Conservation (phyloP, 2,329 filamentous ascomycete species). For the Ophiostoma sp. region DNA sequence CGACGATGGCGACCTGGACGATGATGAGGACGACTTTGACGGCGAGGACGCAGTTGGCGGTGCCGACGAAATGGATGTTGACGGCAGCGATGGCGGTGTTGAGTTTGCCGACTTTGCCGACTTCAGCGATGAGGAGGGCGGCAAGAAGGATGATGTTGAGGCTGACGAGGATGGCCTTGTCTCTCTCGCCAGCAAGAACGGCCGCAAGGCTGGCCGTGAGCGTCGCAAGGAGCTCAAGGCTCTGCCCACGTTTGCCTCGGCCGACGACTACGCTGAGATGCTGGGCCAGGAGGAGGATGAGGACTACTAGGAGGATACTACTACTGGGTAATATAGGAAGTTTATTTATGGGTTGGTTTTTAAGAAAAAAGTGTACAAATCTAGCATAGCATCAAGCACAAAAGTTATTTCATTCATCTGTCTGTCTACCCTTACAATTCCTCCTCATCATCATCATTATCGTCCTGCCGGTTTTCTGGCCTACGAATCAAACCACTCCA, state of each 20-base stretch:
- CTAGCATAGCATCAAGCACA: background rate
- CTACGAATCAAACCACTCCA: constrained; percentile 57
- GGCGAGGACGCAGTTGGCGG: constrained; percentile 42
- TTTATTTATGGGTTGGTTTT: background rate
- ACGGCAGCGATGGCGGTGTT: constrained; percentile 38
- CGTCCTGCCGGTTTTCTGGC: background rate
- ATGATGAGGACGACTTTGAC: constrained; percentile 39
- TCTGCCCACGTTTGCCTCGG: constrained; percentile 88
- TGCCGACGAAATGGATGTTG: constrained; percentile 43
- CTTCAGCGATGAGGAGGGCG: constrained; percentile 43
- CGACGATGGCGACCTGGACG: constrained; percentile 41
- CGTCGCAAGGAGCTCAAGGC: constrained; percentile 84
- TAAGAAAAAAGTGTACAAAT: background rate
- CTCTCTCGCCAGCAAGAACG: constrained; percentile 14
- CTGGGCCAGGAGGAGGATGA: constrained; percentile 69
- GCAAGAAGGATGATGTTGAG: constrained; percentile 40
- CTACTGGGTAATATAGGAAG: background rate
- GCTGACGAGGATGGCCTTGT: constrained; percentile 41
- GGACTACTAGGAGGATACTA: constrained; percentile 18
- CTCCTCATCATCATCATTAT: background rate
- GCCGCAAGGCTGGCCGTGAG: constrained; percentile 49
- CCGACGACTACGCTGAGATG: constrained; percentile 88
- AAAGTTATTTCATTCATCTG: background rate
- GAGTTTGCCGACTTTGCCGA: constrained; percentile 38
- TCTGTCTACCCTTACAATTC: background rate